Evolutionary conservation across 1,284 basidiomycete genomes (phyloP).

Genomic region (Rhodotorula sp.): DNA sequence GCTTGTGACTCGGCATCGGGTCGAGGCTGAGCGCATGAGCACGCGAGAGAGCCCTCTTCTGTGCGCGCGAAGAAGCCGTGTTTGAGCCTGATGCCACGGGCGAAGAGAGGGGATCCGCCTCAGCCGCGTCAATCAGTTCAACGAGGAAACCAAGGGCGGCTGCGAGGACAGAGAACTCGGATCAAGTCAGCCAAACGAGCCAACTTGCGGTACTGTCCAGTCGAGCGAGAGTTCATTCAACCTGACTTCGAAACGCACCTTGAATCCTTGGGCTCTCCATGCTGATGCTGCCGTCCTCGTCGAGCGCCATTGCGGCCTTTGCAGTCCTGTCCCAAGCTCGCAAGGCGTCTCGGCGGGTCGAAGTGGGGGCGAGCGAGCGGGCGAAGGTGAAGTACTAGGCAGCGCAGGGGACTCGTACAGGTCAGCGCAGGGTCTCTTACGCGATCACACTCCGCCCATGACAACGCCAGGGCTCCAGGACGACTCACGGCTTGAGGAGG

Average conservation of each 20-base stretch:
- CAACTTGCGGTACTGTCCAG: neutral
- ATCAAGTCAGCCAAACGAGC: too few relatives aligned
- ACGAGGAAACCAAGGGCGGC: neutral
- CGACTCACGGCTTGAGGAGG: too few relatives aligned
- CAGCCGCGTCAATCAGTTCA: neutral
- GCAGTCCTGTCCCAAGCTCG: neutral
- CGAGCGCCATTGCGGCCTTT: neutral
- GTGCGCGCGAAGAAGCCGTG: neutral
- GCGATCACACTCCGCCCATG: too few relatives aligned
- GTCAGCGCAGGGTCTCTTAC: neutral
- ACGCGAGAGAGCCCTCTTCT: neutral
- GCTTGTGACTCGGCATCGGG: neutral
- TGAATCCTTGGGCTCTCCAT: neutral
- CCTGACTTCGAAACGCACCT: neutral
- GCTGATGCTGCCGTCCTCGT: neutral
- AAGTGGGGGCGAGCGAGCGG: conserved; percentile 2
- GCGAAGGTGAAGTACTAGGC: neutral
- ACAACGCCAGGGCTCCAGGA: too few relatives aligned
- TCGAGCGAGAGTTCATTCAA: neutral
- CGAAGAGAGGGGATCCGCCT: neutral
- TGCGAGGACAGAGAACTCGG: neutral
- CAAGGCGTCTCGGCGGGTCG: neutral
- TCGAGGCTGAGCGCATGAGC: neutral
- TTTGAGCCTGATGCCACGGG: neutral
- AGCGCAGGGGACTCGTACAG: neutral